Conservation (phyloP, 495 filamentous ascomycete genomes). For the Poronia punctata region DNA sequence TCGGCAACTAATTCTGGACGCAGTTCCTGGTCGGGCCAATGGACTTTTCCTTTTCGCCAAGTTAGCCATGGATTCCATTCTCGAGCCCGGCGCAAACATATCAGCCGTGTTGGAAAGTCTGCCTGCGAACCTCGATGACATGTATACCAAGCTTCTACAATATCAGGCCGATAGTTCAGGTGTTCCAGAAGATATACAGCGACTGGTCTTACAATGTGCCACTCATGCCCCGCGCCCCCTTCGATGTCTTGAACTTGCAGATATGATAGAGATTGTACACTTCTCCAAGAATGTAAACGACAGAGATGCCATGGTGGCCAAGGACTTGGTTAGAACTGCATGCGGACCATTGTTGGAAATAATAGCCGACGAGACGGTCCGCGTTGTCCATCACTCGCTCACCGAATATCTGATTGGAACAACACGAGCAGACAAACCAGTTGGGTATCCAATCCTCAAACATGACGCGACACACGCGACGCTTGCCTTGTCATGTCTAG, state of each 20-base stretch:
- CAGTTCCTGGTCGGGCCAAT: slow-evolving; percentile 20
- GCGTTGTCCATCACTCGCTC: slow-evolving; percentile 48
- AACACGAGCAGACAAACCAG: slow-evolving; percentile 2
- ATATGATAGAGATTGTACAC: slow-evolving; percentile 25
- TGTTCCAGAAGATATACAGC: slow-evolving; percentile 33
- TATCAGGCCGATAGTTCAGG: slow-evolving; percentile 33
- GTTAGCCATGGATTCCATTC: slow-evolving; percentile 40
- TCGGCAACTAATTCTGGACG: slow-evolving; percentile 8
- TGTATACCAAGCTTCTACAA: slow-evolving; percentile 39
- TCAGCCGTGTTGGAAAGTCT: slow-evolving; percentile 16
- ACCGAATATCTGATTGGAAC: slow-evolving; percentile 40
- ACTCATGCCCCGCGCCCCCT: slow-evolving; percentile 45
- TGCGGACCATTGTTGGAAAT: slow-evolving; percentile 48
- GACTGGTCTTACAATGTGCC: slow-evolving; percentile 38
- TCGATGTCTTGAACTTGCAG: slow-evolving; percentile 43
- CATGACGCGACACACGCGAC: slow-evolving; percentile 21
- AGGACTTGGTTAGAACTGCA: slow-evolving; percentile 18
- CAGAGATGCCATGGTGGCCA: slow-evolving; percentile 15
- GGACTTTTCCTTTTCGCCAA: slow-evolving; percentile 41
- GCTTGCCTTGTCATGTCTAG: slow-evolving; percentile 16
- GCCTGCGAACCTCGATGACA: slow-evolving; percentile 33
- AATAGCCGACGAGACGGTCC: slow-evolving; percentile 41
- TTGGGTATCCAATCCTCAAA: slow-evolving; percentile 24
- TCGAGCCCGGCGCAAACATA: slow-evolving; percentile 18
- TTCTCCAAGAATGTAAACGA: background rate